Percentiles rank a stretch among this genome's conserved stretches.
Conservation (phyloP, 2,329 filamentous ascomycete species). For the Microsporum audouinii region DNA sequence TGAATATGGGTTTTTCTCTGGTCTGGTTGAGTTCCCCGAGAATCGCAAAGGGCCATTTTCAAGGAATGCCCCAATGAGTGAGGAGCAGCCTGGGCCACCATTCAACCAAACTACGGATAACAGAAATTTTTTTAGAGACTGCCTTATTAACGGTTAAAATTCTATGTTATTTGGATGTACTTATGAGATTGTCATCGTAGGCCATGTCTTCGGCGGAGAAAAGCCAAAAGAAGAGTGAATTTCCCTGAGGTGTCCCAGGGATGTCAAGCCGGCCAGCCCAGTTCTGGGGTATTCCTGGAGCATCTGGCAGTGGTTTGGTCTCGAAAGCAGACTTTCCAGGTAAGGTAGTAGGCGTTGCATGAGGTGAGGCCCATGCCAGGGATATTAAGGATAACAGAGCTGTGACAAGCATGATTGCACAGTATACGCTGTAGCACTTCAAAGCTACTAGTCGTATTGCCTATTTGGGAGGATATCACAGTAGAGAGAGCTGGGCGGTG, state of each 20-base stretch:
- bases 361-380: not conserved
- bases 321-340: constrained; percentile 18
- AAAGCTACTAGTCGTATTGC: not conserved
- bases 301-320: constrained; percentile 23
- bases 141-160: not conserved
- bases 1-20: constrained; percentile 13
- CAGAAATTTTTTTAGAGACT: not conserved
- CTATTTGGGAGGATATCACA: not conserved
- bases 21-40: constrained; percentile 16
- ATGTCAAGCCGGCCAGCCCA: constrained; percentile 28
- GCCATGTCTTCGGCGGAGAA: constrained; percentile 23
- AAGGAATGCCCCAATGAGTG: constrained; percentile 17
- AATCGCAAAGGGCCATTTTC: constrained; percentile 28
- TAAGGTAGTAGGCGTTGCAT: not conserved
- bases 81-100: constrained; percentile 14
- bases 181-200: constrained; percentile 26
- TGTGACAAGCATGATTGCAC: not conserved
- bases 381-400: not conserved
- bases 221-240: constrained; percentile 30
- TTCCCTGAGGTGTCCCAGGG: constrained; percentile 20
- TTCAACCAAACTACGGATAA: constrained; percentile 14
- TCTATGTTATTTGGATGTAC: constrained; percentile 16
- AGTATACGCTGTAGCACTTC: not conserved
- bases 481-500: not conserved
- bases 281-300: constrained; percentile 21